Evolutionary conservation across 768 basidiomycete species (phyloP).

Genomic region (Suillus tomentosus): DNA sequence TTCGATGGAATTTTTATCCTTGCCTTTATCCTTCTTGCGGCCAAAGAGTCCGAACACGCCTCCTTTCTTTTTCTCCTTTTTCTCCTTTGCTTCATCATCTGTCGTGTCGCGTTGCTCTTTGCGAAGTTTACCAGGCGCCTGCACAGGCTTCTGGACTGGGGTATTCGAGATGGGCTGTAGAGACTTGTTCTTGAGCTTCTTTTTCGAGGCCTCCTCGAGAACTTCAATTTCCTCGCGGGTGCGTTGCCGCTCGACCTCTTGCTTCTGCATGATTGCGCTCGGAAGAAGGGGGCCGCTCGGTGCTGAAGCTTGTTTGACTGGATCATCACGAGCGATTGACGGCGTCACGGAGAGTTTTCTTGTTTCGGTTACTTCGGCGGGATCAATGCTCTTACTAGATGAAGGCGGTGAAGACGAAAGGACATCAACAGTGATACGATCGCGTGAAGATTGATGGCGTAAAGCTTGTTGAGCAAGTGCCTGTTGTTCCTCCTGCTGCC

Average conservation of each 20-base stretch:
- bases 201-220: conserved; percentile 46
- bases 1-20: conserved; percentile 58
- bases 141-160: conserved; percentile 17
- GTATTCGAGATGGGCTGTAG: conserved; percentile 34
- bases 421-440: conserved; percentile 41
- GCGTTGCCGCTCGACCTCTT: conserved; percentile 57
- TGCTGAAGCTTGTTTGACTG: conserved; percentile 21
- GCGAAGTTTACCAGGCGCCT: conserved; percentile 39
- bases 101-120: conserved; percentile 44
- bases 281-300: conserved; percentile 34
- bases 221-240: conserved; percentile 51
- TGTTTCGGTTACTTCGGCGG: conserved; percentile 70
- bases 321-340: conserved; percentile 64
- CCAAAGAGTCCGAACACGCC: conserved; percentile 81
- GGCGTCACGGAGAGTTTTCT: conserved; percentile 80
- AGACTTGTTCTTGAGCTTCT: conserved; percentile 49
- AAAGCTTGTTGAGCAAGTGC: conserved; percentile 32
- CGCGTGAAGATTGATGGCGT: conserved; percentile 49
- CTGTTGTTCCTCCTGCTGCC: conserved; percentile 38
- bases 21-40: conserved; percentile 75
- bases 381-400: conserved; percentile 51
- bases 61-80: conserved; percentile 63
- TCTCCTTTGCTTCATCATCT: conserved; percentile 49
- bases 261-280: conserved; percentile 44
- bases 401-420: conserved; percentile 32